Percentiles rank a stretch among this genome's conserved stretches.
Evolutionary conservation across 495 filamentous ascomycete species (phyloP).

Genomic region (Talaromyces nanjingensis): DNA sequence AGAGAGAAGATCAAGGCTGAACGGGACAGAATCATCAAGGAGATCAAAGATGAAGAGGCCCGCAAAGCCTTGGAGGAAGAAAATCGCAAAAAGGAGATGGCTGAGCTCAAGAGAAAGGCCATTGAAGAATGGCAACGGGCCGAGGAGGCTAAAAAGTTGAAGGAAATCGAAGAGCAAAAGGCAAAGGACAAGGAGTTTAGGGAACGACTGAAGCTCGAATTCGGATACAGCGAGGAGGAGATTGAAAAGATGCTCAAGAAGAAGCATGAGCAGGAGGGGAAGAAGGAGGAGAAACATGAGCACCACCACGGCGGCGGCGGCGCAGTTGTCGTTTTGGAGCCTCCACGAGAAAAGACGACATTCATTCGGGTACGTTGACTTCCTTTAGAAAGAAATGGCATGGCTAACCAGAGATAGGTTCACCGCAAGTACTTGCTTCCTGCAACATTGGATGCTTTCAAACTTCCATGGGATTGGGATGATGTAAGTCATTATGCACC

Average conservation of each 20-base stretch:
- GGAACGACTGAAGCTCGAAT: constrained; percentile 28
- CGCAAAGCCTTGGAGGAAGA: constrained; percentile 27
- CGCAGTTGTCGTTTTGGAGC: constrained; percentile 45
- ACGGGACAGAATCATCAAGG: constrained; percentile 14
- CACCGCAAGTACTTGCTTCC: constrained; percentile 44
- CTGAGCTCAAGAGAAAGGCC: constrained; percentile 42
- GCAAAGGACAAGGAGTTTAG: constrained; percentile 43
- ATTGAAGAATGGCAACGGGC: constrained; percentile 52
- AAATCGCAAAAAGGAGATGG: constrained; percentile 39
- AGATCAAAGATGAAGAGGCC: constrained; percentile 25
- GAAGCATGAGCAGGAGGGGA: constrained; percentile 50
- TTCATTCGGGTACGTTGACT: constrained; percentile 41
- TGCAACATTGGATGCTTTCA: constrained; percentile 39
- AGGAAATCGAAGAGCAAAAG: constrained; percentile 21
- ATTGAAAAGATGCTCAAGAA: constrained; percentile 51
- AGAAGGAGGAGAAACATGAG: constrained; percentile 37
- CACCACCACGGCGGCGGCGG: constrained; percentile 12
- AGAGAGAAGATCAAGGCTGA: constrained; percentile 24
- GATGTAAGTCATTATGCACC: constrained; percentile 24
- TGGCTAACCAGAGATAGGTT: constrained; percentile 25
- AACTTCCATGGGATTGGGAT: constrained; percentile 46
- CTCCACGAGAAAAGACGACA: constrained; percentile 35
- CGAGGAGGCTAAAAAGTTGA: constrained; percentile 35
- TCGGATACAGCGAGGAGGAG: constrained; percentile 38
- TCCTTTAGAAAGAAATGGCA: background rate